Conservation (phyloP, 148 eudicot species). For the Silene conica region DNA sequence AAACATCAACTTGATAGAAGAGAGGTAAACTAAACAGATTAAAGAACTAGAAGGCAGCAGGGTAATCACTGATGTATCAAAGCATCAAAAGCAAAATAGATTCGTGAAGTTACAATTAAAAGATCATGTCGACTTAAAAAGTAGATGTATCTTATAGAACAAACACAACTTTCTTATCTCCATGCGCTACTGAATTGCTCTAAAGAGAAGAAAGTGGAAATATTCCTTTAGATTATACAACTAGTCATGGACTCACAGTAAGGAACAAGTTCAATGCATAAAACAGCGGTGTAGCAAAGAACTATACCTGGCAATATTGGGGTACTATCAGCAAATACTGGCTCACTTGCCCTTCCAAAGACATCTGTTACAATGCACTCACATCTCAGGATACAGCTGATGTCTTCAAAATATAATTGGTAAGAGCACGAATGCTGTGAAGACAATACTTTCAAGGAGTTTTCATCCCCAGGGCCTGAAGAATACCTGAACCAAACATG, state of each 20-base stretch:
- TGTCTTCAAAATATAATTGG: constrained; percentile 73
- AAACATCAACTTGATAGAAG: neutral
- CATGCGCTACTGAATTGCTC: neutral
- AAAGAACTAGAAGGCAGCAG: neutral
- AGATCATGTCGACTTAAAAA: neutral
- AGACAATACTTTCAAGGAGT: constrained; percentile 54
- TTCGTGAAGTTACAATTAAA: neutral
- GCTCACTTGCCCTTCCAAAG: constrained; percentile 94
- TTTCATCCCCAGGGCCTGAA: constrained; percentile 44
- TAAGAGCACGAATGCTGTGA: constrained; percentile 79
- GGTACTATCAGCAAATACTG: constrained; percentile 59
- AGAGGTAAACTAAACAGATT: neutral
- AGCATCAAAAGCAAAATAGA: neutral
- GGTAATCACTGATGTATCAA: neutral
- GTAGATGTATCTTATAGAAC: neutral
- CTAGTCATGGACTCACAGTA: neutral
- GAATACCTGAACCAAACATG: constrained; percentile 59
- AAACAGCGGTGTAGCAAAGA: constrained; percentile 1
- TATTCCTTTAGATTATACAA: neutral
- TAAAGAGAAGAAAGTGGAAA: neutral
- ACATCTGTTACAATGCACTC: constrained; percentile 83
- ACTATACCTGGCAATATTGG: constrained; percentile 65
- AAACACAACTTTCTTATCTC: neutral
- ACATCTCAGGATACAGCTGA: constrained; percentile 76
- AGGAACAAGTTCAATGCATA: neutral